Evolutionary conservation across 192 early-diverging fungal genomes (phyloP).

Genomic region (Coemansia sp.): DNA sequence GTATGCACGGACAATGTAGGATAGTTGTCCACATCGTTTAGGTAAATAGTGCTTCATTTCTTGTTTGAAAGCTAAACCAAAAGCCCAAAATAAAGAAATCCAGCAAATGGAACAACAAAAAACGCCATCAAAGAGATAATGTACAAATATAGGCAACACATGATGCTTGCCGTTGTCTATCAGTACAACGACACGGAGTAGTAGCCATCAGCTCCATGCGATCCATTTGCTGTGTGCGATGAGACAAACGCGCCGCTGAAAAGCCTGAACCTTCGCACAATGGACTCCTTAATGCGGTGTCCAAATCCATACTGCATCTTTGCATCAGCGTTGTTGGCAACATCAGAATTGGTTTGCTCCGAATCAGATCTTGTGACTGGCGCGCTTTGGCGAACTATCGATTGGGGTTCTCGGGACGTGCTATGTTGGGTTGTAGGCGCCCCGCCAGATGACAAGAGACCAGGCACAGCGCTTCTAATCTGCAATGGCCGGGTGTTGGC

Average conservation of each 20-base stretch:
- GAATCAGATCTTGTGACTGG: conserved; percentile 33
- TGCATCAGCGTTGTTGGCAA: background rate
- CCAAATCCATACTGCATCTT: conserved; percentile 18
- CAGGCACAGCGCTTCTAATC: conserved; percentile 12
- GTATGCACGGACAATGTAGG: too few species aligned
- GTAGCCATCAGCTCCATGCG: conserved; percentile 26
- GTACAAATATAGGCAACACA: background rate
- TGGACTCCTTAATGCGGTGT: conserved; percentile 28
- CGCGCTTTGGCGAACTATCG: conserved; percentile 5
- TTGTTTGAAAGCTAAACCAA: too few species aligned
- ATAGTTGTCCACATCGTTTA: too few species aligned
- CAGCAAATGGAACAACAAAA: too few species aligned
- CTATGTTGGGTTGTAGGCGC: background rate
- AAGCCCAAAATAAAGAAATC: too few species aligned
- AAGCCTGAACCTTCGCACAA: conserved; percentile 22
- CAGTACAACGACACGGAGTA: conserved; percentile 21
- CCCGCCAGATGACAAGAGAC: background rate
- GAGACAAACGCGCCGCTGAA: conserved; percentile 15
- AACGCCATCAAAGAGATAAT: background rate
- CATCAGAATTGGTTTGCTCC: conserved; percentile 27
- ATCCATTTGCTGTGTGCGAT: conserved; percentile 11
- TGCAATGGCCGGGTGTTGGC: conserved; percentile 20
- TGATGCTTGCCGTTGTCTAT: background rate
- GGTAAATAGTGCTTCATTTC: too few species aligned
- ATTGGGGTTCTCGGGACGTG: background rate